Evolutionary conservation across 2,329 filamentous ascomycete genomes (phyloP), one percentile per base, ranked within the genome.

Genomic region (Colletotrichum orbiculare): DNA sequence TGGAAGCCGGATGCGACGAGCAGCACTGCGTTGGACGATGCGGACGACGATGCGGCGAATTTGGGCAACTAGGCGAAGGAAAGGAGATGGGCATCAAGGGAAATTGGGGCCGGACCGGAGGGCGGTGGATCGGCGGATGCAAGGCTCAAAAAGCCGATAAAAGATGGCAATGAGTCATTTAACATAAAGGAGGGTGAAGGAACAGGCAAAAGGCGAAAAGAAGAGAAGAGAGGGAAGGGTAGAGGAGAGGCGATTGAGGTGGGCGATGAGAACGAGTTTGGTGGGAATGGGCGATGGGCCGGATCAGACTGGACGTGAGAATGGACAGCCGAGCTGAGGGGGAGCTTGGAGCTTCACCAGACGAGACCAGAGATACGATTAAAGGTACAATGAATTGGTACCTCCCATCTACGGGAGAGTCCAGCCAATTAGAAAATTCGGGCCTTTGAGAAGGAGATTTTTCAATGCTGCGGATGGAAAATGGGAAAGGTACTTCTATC

Each of bases 181-280:
- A 25, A 35, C 9, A 49, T 67, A 12, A 68, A 67, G 67, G 67
- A 62, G 67, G 67, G 67, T 62, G 56, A 64, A 38, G 8, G 55
- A 48, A 38, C 10, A 17, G 42, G 17, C 41, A 25, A 15, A 60
- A 42, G 56, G 53, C 17, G 60, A 49, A 58, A 54, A 37, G 48
- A 54, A 45, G 52, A 48, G 48, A 43, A 41, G 38, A 64, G 46
- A 54, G 57, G 58, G 38, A 46, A 58, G 48, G 49, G 54, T 52
- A 61, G 54, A 67, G 52, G 53, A 59, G 53, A 42, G 60, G 54
- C 37, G 58, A 55, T 68, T 63, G 64, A 64, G 66, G 66, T 67
- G 64, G 66, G 63, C 66, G 66, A 67, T 67, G 66, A 68, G 66
- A 48, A 64, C 58, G 54, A 59, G 55, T 62, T 67, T 61, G 66